A percentile compares a stretch with the other conserved stretches of the same genome.
Evolutionary conservation across 2,329 filamentous ascomycete species (phyloP).

Genomic region (Intubia oerlemansii): DNA sequence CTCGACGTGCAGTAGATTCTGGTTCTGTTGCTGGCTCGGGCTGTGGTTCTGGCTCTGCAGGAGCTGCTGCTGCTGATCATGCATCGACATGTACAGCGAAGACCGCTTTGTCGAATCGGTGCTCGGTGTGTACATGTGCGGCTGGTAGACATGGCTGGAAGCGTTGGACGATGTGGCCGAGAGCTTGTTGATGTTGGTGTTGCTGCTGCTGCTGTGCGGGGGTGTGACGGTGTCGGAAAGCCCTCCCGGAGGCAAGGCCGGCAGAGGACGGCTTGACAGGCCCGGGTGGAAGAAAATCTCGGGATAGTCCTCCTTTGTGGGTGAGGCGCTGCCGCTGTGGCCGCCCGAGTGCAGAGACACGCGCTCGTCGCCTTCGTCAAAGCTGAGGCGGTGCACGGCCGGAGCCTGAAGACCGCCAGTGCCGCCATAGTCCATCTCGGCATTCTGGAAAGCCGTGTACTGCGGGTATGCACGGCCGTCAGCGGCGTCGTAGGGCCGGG

Average conservation of each 20-base stretch:
- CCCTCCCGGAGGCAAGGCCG: constrained; percentile 39
- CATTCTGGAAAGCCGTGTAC: constrained; percentile 29
- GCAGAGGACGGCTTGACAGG: constrained; percentile 42
- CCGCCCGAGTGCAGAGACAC: constrained; percentile 28
- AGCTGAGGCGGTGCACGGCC: constrained; percentile 54
- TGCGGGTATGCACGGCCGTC: constrained; percentile 7
- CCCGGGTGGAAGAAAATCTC: constrained; percentile 92
- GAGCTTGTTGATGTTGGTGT: constrained; percentile 23
- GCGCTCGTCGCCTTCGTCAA: constrained; percentile 76
- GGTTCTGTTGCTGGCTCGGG: constrained; percentile 19
- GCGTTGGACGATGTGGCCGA: constrained; percentile 20
- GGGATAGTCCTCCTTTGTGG: constrained; percentile 50
- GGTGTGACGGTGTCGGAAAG: too few species aligned
- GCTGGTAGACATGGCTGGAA: constrained; percentile 24
- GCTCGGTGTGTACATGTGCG: constrained; percentile 27
- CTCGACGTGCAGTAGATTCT: constrained; percentile 28
- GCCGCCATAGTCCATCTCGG: constrained; percentile 66
- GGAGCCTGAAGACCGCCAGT: constrained; percentile 79
- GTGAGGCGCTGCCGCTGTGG: constrained; percentile 43
- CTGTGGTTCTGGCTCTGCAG: too few species aligned
- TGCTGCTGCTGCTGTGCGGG: constrained; percentile 13
- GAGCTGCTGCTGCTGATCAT: constrained; percentile 20
- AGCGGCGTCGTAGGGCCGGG: constrained; percentile 15
- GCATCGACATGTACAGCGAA: constrained; percentile 21
- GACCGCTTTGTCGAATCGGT: constrained; percentile 19